These are phyloP conservation scores for Backusella parvicylindrica DNA, from an alignment of 192 early-diverging fungal genomes.

Conservation along the genomic window DNA sequence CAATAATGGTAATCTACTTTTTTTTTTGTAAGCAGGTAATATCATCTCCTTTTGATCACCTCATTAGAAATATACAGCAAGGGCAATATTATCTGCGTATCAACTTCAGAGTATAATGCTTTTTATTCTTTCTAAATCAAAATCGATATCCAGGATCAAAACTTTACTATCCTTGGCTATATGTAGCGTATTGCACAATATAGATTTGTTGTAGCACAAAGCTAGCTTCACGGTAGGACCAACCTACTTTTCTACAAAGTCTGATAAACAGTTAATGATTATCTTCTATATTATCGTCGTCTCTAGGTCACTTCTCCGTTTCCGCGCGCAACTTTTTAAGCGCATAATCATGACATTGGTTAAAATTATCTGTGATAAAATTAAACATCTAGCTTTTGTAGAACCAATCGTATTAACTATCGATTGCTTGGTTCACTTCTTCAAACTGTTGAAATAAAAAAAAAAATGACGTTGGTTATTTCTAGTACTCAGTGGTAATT, in stretches of 20 bases:
- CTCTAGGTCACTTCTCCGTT: background rate
- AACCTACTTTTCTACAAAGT: background rate
- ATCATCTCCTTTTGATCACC: background rate
- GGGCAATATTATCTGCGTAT: background rate
- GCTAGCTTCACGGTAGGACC: background rate
- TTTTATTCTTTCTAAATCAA: background rate
- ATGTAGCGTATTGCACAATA: background rate
- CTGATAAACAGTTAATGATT: background rate
- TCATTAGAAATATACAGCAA: background rate
- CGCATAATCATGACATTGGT: background rate
- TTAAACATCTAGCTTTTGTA: background rate
- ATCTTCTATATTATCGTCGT: background rate
- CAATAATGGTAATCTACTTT: background rate
- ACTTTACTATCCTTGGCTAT: background rate
- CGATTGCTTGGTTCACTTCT: background rate
- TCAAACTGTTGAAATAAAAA: background rate
- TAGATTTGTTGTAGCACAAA: background rate
- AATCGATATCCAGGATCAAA: background rate
- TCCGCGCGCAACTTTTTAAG: background rate
- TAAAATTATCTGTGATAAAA: background rate
- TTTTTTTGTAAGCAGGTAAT: background rate
- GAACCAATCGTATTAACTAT: background rate
- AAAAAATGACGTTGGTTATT: background rate
- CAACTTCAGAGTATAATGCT: background rate
- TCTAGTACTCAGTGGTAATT: too few relatives aligned